These are phyloP conservation scores for Taphrina populina DNA, from an alignment of 1,139 yeast genomes.

Conservation along the genomic window DNA sequence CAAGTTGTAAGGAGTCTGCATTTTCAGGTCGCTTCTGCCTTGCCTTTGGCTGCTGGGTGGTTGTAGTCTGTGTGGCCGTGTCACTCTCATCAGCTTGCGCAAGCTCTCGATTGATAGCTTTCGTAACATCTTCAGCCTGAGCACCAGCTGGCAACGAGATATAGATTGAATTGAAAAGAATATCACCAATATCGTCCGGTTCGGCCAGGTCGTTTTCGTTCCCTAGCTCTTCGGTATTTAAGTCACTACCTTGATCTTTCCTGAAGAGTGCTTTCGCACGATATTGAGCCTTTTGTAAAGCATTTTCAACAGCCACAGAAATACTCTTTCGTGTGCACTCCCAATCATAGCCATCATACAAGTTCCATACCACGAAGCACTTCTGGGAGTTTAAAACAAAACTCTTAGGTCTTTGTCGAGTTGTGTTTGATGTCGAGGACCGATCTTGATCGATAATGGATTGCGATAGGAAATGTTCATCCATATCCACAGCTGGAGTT, in stretches of 20 bases:
- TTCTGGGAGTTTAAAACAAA: conserved; percentile 38
- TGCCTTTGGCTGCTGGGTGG: no score
- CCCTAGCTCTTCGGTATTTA: conserved; percentile 7
- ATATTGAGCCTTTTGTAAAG: conserved; percentile 48
- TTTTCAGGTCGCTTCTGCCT: background rate
- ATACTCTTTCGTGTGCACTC: conserved; percentile 68
- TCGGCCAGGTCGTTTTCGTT: conserved; percentile 39
- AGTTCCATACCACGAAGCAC: conserved; percentile 51
- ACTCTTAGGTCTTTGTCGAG: no score
- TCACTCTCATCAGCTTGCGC: conserved; percentile 44
- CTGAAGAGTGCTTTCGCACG: background rate
- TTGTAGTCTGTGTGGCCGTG: conserved; percentile 39
- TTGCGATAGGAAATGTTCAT: conserved; percentile 30
- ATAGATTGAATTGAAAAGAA: conserved; percentile 70
- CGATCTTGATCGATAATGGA: conserved; percentile 34
- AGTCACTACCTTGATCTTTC: background rate
- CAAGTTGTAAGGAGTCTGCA: conserved; percentile 50
- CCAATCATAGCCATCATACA: conserved; percentile 96
- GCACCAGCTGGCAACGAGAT: conserved; percentile 54
- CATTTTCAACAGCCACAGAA: conserved; percentile 59
- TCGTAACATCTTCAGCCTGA: conserved; percentile 15
- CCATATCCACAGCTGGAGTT: conserved; percentile 24
- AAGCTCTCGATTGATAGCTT: conserved; percentile 26
- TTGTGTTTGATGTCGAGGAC: no score
- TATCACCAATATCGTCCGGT: conserved; percentile 56